phyloP scores from a whole-genome alignment of 805 yeast species.

The Torulaspora franciscae region DNA sequence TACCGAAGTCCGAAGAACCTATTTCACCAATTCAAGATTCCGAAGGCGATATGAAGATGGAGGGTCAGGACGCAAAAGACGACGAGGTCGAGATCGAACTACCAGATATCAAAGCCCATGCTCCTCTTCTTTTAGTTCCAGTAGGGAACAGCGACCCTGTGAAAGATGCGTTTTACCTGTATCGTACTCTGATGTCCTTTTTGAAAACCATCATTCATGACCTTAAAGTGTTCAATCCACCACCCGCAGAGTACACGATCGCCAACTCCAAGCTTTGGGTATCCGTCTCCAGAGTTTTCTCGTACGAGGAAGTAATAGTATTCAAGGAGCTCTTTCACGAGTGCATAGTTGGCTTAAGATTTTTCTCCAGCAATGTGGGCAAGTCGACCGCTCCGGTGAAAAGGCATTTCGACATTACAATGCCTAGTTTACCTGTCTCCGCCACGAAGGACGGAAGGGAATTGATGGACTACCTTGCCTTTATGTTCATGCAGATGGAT shows the following conservation, averaged over 20 bases:
- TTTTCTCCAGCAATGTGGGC: constrained; percentile 51
- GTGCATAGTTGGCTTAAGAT: constrained; percentile 72
- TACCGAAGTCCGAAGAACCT: constrained; percentile 14
- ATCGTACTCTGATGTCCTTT: constrained; percentile 84
- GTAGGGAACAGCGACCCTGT: constrained; percentile 54
- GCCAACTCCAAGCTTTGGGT: constrained; percentile 64
- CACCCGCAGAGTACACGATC: constrained; percentile 53
- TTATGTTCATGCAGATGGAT: constrained; percentile 89
- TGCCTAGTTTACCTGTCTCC: constrained; percentile 78
- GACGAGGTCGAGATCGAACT: constrained; percentile 34
- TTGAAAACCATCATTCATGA: constrained; percentile 87
- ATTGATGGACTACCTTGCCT: constrained; percentile 90
- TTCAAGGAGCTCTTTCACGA: constrained; percentile 76
- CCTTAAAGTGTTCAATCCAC: constrained; percentile 82
- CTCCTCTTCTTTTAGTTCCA: constrained; percentile 59
- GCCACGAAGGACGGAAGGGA: constrained; percentile 93
- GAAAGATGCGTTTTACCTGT: constrained; percentile 82
- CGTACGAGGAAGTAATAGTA: constrained; percentile 75
- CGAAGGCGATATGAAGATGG: constrained; percentile 15
- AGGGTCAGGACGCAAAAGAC: constrained; percentile 10
- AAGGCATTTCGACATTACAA: constrained; percentile 56
- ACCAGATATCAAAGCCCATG: constrained; percentile 43
- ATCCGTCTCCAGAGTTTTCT: constrained; percentile 77
- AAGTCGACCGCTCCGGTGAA: constrained; percentile 28
- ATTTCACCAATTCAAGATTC: constrained; percentile 25